These are phyloP conservation scores for Blastobotrys arbuscula DNA, from an alignment of 1,139 yeast species.

Conservation along the genomic window DNA sequence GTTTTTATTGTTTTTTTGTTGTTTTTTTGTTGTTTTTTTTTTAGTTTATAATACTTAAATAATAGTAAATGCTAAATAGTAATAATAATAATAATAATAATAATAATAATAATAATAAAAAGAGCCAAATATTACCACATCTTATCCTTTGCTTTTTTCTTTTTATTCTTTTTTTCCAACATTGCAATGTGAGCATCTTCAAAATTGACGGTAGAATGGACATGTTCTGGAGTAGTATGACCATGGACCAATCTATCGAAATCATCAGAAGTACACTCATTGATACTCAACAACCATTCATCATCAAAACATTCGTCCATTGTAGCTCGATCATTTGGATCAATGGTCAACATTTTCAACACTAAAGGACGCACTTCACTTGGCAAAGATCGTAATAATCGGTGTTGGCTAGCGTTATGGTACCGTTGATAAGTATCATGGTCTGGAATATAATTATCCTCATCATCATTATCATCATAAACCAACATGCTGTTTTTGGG, in stretches of 20 bases:
- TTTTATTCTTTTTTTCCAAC: slow-evolving; percentile 55
- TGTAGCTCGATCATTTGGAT: slow-evolving; percentile 51
- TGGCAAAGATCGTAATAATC: slow-evolving; percentile 33
- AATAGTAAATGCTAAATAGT: background rate
- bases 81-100: background rate
- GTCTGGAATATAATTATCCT: background rate
- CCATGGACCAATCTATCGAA: slow-evolving; percentile 21
- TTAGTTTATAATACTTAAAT: background rate
- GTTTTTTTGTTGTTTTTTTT: background rate
- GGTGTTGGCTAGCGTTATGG: slow-evolving; percentile 27
- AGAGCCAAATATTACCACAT: slow-evolving; percentile 29
- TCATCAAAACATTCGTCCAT: slow-evolving; percentile 80
- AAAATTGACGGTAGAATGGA: slow-evolving; percentile 85
- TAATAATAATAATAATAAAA: background rate
- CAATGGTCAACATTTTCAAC: slow-evolving; percentile 32
- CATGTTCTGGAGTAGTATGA: slow-evolving; percentile 47
- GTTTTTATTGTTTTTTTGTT: background rate
- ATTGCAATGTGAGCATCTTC: slow-evolving; percentile 95
- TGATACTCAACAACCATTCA: slow-evolving; percentile 61
- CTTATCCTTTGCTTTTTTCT: slow-evolving; percentile 36
- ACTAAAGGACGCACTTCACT: slow-evolving; percentile 32
- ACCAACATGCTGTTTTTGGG: background rate
- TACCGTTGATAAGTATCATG: background rate
- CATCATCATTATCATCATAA: background rate
- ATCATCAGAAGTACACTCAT: slow-evolving; percentile 42